phyloP scores from a whole-genome alignment of 495 filamentous ascomycete species.

The Penicillium paxilli region DNA sequence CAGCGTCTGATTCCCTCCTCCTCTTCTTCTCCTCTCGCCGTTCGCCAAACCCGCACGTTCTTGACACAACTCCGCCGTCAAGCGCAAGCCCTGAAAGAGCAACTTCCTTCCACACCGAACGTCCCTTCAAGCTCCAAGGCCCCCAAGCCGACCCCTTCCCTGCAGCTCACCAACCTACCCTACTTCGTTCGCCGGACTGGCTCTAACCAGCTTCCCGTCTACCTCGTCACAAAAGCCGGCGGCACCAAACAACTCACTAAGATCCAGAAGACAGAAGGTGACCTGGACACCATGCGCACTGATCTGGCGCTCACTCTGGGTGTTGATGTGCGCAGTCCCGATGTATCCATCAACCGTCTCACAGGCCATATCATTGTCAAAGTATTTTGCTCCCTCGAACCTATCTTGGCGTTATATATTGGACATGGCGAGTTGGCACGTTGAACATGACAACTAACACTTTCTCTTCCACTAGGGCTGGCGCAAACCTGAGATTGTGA shows the following conservation, averaged over 20 bases:
- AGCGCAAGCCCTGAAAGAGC: slow-evolving; percentile 41
- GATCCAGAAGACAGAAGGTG: slow-evolving; percentile 77
- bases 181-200: slow-evolving; percentile 75
- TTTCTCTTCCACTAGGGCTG: slow-evolving; percentile 37
- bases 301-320: slow-evolving; percentile 50
- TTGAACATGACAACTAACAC: background rate
- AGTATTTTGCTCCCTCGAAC: slow-evolving; percentile 37
- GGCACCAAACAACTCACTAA: slow-evolving; percentile 75
- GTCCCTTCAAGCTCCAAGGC: slow-evolving; percentile 23
- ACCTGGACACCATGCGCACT: slow-evolving; percentile 53
- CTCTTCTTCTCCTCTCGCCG: background rate
- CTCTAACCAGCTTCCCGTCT: slow-evolving; percentile 76
- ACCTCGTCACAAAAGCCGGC: slow-evolving; percentile 69
- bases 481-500: slow-evolving; percentile 50
- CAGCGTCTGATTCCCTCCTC: background rate
- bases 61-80: slow-evolving; percentile 41
- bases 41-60: slow-evolving; percentile 42
- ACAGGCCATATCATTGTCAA: slow-evolving; percentile 66
- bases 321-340: slow-evolving; percentile 38
- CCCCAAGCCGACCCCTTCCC: slow-evolving; percentile 20
- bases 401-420: background rate
- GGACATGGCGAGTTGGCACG: background rate
- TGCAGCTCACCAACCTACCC: slow-evolving; percentile 47
- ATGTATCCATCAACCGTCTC: slow-evolving; percentile 57
- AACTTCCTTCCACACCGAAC: slow-evolving; percentile 27